Conservation (phyloP, 495 filamentous ascomycete genomes). For the Aspergillus bertholletiae region DNA sequence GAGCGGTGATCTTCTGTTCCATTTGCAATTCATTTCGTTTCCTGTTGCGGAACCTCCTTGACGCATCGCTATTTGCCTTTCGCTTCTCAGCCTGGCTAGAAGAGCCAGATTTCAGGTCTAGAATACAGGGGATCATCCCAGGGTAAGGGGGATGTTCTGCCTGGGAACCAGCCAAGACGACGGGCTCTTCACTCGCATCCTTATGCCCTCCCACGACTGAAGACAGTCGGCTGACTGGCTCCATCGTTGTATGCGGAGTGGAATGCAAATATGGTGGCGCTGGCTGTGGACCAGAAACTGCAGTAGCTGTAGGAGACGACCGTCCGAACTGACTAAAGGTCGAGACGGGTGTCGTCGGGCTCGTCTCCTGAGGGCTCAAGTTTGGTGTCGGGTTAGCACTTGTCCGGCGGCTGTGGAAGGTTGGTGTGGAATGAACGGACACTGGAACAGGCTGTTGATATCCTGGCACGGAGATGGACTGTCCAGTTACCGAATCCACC, state of each 20-base stretch:
- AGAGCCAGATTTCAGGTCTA: conserved; percentile 75
- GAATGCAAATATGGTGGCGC: conserved; percentile 13
- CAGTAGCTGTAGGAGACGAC: conserved; percentile 38
- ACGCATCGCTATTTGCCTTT: conserved; percentile 90
- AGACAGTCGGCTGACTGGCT: conserved; percentile 24
- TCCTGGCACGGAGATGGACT: conserved; percentile 23
- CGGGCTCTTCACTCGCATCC: conserved; percentile 32
- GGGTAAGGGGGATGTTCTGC: conserved; percentile 27
- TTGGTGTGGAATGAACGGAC: conserved; percentile 39
- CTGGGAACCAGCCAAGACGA: conserved; percentile 35
- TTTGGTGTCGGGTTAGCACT: conserved; percentile 41
- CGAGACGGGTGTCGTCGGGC: conserved; percentile 52
- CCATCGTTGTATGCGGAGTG: conserved; percentile 26
- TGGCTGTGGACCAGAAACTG: conserved; percentile 19
- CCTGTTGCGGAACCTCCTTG: conserved; percentile 80
- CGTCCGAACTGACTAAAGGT: conserved; percentile 47
- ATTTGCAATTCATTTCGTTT: conserved; percentile 87
- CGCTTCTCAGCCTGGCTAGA: conserved; percentile 87
- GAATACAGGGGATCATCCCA: conserved; percentile 59
- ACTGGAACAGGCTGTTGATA: conserved; percentile 29
- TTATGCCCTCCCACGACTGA: conserved; percentile 25
- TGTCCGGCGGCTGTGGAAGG: conserved; percentile 37
- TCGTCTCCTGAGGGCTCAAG: conserved; percentile 50
- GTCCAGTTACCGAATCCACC: conserved; percentile 23
- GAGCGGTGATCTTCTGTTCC: conserved; percentile 52